These are phyloP conservation scores for Lagenidium giganteum DNA, from an alignment of 352 stramenopile species.

Conservation along the genomic window DNA sequence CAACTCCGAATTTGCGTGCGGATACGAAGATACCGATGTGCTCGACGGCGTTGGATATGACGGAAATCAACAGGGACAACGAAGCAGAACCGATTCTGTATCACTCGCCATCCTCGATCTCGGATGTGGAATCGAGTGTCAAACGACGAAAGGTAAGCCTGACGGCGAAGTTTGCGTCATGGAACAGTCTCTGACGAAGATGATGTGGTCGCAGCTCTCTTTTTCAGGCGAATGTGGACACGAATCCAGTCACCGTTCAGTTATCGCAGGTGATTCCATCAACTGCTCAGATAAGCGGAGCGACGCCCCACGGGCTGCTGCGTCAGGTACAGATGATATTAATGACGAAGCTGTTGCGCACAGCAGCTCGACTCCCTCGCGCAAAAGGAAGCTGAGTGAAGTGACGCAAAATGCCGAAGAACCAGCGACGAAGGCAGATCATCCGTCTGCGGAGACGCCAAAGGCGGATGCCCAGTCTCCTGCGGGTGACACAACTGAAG, in stretches of 20 bases:
- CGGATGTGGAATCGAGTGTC: slow-evolving; percentile 35
- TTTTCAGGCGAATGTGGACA: slow-evolving; percentile 6
- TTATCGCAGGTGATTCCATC: slow-evolving; percentile 43
- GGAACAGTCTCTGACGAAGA: no score
- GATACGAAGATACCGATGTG: slow-evolving; percentile 20
- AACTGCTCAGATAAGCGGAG: slow-evolving; percentile 26
- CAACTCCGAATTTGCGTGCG: no score
- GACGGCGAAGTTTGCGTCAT: background rate
- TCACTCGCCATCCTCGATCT: slow-evolving; percentile 62
- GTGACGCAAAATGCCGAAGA: slow-evolving; percentile 20
- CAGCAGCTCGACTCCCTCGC: slow-evolving; percentile 51
- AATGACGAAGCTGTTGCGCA: slow-evolving; percentile 67
- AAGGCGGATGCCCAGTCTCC: no score
- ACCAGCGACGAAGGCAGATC: slow-evolving; percentile 22
- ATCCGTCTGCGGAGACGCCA: no score
- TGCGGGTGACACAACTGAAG: no score
- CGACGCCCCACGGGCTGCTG: slow-evolving; percentile 19
- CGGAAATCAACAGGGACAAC: slow-evolving; percentile 23
- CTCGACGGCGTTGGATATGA: slow-evolving; percentile 20
- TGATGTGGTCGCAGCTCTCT: background rate
- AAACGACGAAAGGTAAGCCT: slow-evolving; percentile 29
- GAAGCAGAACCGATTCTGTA: slow-evolving; percentile 14
- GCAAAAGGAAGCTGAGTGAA: slow-evolving; percentile 55
- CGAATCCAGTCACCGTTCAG: background rate
- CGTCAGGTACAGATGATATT: slow-evolving; percentile 54